Evolutionary conservation across 495 filamentous ascomycete species (phyloP), one percentile per base, ranked within the genome.

Genomic region (Penicillium parvum): DNA sequence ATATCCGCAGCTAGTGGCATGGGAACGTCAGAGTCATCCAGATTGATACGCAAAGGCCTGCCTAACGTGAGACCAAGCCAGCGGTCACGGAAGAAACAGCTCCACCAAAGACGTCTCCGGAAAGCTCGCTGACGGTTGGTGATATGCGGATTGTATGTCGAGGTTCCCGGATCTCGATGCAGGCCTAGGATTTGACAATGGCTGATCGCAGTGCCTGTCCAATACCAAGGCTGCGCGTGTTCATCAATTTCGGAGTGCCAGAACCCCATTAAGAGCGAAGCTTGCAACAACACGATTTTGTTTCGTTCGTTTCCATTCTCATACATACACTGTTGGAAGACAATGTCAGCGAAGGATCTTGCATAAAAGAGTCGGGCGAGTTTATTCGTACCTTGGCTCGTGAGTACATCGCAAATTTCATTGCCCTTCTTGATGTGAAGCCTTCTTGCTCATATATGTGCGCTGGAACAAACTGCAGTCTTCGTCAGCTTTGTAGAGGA

Each of bases 71-170:
- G 57, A 21, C 63, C 54, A 8, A 69, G 51, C 66, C 66, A 69
- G 7, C 64, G 58, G 45, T 69, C 66, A 15, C 66, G 55, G 25
- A 59, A 63, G 21, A 69, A 56, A 14, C 59, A 69, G 7, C 45
- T 57, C 65, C 65, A 69, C 65, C 65, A 69, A 32, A 69, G 61
- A 2, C 65, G 65, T 17, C 63, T 58, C 61, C 63, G 65, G 7
- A 65, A 50, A 18, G 39, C 37, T n/a, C 57, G 50, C 33, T 64
- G 65, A 10, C 48, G 52, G 7, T 52, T 49, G 2, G 50, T 47
- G 9, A 63, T 49, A 7, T 49, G 38, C 1, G 55, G 15, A 37
- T 57, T 58, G 28, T 41, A 51, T 9, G 43, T 36, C 6, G 51
- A 32, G 1, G 15, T 7, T 16, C 47, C 55, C 0, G 59, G 56